Base-by-base conservation (phyloP, 176 grass and related monocot genomes). In the Oryza officinalis region DNA sequence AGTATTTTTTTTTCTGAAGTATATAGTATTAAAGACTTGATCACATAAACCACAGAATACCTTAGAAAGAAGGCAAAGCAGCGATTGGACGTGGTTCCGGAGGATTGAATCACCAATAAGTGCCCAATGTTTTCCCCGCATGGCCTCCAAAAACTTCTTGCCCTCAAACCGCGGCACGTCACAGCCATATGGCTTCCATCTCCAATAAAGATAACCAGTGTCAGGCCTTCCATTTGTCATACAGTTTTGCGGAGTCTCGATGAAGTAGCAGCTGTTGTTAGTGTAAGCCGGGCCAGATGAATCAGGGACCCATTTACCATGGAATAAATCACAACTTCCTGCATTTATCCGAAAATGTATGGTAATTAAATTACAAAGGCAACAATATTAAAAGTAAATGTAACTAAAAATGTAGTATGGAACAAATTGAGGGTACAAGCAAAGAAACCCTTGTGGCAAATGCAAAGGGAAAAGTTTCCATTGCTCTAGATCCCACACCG, bases 61-160 rank as follows among this genome's bases (percentile, higher is more conserved):
- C 96, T 90, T 90, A 20, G 96, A 87, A 84, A 99, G 91, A 77
- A 95, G 91, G 59, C 96, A 99, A 72, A 99, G 87, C 74, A 99
- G 85, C 50, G 96, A 99, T 41, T 99, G 93, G 67, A 86, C 83
- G 13, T 99, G 96, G 73, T 99, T 99, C 7, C 96, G 91, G 59
- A 99, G 81, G 81, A 99, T 96, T 20, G 96, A 99, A 80, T 99
- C 93, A 27, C 96, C 96, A 38, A 99, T 83, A 20, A 99, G 78
- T 26, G 89, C 96, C 96, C 91, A 99, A 83, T 87, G 89, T 73
- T 87, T 94, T 43, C 87, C 89, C 44, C 67, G 30, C 89, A 94
- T 96, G 44, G n/a, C 26, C 63, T 92, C 66, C 78, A 99, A 30
- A 86, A 99, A 99, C 54, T 75, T 87, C 78, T 86, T 73, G 13